Conservation (phyloP, 768 basidiomycete species). For the Dendrothele bispora region DNA sequence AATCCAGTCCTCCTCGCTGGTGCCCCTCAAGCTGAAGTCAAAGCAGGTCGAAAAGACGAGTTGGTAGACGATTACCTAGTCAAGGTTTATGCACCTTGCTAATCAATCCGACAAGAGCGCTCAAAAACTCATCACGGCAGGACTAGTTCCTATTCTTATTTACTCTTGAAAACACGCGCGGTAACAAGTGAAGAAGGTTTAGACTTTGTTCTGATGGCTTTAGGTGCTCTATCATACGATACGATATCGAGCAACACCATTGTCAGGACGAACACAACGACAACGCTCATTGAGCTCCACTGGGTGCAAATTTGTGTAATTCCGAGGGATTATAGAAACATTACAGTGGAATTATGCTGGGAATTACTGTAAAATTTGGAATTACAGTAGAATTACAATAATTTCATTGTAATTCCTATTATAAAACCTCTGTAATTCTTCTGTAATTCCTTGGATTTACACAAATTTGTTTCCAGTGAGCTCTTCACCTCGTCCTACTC, state of each 20-base stretch:
- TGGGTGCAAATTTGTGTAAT: too few relatives aligned
- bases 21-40: conserved; percentile 21
- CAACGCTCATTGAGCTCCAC: conserved; percentile 20
- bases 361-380: too few relatives aligned
- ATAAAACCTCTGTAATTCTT: too few relatives aligned
- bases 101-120: conserved; percentile 20
- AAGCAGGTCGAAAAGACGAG: conserved; percentile 15
- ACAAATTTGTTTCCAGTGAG: too few relatives aligned
- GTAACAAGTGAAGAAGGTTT: conserved; percentile 16
- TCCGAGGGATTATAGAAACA: too few relatives aligned
- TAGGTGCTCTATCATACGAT: conserved; percentile 18
- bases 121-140: conserved; percentile 23
- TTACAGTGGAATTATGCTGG: too few relatives aligned
- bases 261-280: conserved; percentile 17
- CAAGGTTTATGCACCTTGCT: conserved; percentile 17
- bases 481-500: conserved; percentile 15
- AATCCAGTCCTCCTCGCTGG: conserved; percentile 21
- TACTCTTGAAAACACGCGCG: conserved; percentile 19
- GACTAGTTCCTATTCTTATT: conserved; percentile 20
- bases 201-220: conserved; percentile 17
- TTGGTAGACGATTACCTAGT: conserved; percentile 19
- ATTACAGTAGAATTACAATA: too few relatives aligned
- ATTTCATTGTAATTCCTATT: too few relatives aligned
- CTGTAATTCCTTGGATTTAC: too few relatives aligned
- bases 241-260: conserved; percentile 24